Evolutionary conservation across 805 yeast species (phyloP), one percentile per base, ranked within the genome.

Genomic region (Pichia cephalocereana): DNA sequence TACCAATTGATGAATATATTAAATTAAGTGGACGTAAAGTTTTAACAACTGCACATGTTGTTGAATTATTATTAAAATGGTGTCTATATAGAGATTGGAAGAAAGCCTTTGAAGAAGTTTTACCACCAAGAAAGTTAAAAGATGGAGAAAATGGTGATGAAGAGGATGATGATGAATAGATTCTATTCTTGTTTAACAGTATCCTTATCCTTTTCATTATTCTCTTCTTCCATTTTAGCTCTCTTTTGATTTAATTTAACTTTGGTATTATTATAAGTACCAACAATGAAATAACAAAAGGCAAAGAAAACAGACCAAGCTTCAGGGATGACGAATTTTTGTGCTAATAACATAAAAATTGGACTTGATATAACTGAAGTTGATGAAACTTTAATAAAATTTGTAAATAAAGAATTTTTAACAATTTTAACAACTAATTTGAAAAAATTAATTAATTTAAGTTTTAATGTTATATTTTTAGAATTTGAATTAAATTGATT

Each of bases 41-140:
- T 3, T 70, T 93, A 51, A 95, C 98, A 0, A 90, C 97, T 0
- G 85, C 95, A 32, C 98, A 91, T 63, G 98, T 93, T n/a, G 84
- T 86, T 52, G 96, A 91, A 63, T 67, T 93, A 52, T 70, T 89
- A 67, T 72, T 91, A 47, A 79, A 80, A 61, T 89, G 91, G 85
- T 74, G 82, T 50, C 95, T 89, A 57, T 69, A 71, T 41, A 74
- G 73, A 48, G 87, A 86, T 64, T 91, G 99, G 98, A 84, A 79
- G 56, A 66, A 63, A 45, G 95, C 97, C 0, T 89, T 93, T 62
- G 91, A 89, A 61, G 71, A 75, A n/a, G 93, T 86, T 1, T 72
- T 91, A 46, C 99, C 99, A 4, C 79, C 78, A 38, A 73, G 98
- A 54, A 93, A 90, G 57, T 59, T 75, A 26, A 38, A 32, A 15